Base-by-base conservation (phyloP, 345 rosid genomes). In the Hirschfeldia incana region DNA sequence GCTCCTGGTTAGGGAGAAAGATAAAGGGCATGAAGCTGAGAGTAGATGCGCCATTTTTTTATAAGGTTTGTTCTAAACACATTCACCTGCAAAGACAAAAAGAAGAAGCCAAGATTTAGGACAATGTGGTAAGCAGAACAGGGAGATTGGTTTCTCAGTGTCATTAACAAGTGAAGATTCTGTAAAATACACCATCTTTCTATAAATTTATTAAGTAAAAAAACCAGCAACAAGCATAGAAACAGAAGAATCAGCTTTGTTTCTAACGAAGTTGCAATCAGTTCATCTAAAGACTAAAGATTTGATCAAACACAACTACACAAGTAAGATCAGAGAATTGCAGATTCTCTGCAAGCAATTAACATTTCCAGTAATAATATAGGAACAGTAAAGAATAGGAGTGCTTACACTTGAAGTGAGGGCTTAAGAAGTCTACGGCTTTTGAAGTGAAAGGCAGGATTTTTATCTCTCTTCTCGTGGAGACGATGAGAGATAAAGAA, bases 361-460 rank as follows among this genome's bases (percentile, higher is more conserved):
- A 36, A n/a, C n/a, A 33, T 4, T 61, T 27, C 8, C 4, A 5
- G 8, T 32, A 2, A 32, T 64, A 44, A 69, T 8, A 70, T 1
- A 1, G 70, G 39, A 26, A 68, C 15, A 53, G 60, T 65, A 44
- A 44, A 58, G 37, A 30, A 30, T 10, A 66, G 12, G 44, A 71
- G 0, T 61, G 49, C 70, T 68, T 69, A 79, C 82, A 6, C 1
- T 46, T 34, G 5, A 16, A 79, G 13, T 58, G 30, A 58, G 12
- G 13, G 6, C 29, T 58, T 58, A 26, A 62, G 78, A 79, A 51
- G 75, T n/a, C 49, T 65, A 53, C 28, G 67, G 39, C 53, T 46
- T 61, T 72, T 21, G 16, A 55, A 65, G 73, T 58, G 59, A 34
- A 5, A 13, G 63, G 63, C 3, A 4, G 4, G 53, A 44, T 76